These are phyloP conservation scores for Ascosphaera aggregata DNA, from an alignment of 2,329 filamentous ascomycete species.

Conservation along the genomic window DNA sequence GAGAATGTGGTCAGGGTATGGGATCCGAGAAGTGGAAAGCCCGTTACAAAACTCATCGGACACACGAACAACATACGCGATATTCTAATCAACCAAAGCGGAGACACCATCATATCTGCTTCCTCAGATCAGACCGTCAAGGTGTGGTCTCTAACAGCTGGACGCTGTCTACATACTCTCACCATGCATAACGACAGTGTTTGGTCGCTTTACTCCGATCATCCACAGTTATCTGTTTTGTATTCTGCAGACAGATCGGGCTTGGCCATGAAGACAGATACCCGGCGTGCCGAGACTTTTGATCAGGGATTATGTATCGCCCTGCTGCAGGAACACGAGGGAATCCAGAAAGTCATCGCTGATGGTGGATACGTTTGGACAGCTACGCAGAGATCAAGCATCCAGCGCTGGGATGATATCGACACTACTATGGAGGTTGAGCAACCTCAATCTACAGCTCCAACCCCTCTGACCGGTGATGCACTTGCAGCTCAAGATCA, in stretches of 20 bases:
- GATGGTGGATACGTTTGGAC: constrained; percentile 70
- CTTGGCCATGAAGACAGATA: constrained; percentile 88
- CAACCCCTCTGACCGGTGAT: neutral
- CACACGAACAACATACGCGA: constrained; percentile 88
- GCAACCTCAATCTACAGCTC: constrained; percentile 22
- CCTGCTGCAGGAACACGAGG: constrained; percentile 79
- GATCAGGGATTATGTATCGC: constrained; percentile 80
- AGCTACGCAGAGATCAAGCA: constrained; percentile 69
- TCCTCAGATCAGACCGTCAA: constrained; percentile 96
- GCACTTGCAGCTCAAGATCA: neutral
- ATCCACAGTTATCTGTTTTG: constrained; percentile 68
- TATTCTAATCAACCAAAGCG: constrained; percentile 69
- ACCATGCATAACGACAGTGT: constrained; percentile 99
- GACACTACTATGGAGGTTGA: constrained; percentile 53
- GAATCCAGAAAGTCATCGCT: constrained; percentile 30
- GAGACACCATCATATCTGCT: constrained; percentile 78
- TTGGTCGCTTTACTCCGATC: constrained; percentile 81
- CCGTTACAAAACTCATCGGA: constrained; percentile 88
- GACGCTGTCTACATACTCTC: constrained; percentile 89
- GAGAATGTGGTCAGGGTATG: constrained; percentile 84
- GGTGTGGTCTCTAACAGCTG: constrained; percentile 88
- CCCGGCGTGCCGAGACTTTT: constrained; percentile 48
- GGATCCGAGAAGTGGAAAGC: constrained; percentile 71
- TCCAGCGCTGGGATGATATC: constrained; percentile 76
- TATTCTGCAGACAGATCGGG: constrained; percentile 89